Conservation (phyloP, 345 rosid genomes). For the Eucalyptus cloeziana region DNA sequence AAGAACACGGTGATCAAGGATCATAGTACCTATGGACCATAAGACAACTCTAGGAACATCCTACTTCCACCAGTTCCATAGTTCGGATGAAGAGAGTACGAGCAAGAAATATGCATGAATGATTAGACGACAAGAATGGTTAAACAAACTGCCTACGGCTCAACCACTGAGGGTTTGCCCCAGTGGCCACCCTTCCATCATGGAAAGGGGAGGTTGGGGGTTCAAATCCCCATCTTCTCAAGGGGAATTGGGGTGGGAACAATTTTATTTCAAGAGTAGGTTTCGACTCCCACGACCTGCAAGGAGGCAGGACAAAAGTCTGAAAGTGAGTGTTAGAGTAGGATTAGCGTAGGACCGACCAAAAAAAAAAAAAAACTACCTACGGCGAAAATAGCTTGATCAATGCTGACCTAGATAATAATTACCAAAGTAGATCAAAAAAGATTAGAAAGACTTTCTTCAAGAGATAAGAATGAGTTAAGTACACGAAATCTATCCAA, state of each 20-base stretch:
- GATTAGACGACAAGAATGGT: constrained; percentile 85
- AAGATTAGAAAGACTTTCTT: background rate
- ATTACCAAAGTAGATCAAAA: constrained; percentile 19
- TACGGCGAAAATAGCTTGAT: constrained; percentile 53
- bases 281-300: too few relatives aligned
- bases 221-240: too few relatives aligned
- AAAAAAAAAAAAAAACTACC: background rate
- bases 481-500: too few relatives aligned
- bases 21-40: constrained; percentile 62
- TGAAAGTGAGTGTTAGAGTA: too few relatives aligned
- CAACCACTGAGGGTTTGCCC: too few relatives aligned
- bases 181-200: too few relatives aligned
- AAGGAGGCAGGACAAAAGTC: too few relatives aligned
- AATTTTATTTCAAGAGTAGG: too few relatives aligned
- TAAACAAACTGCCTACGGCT: constrained; percentile 35
- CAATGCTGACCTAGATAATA: constrained; percentile 23
- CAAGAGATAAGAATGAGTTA: background rate
- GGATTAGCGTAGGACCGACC: too few relatives aligned
- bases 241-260: too few relatives aligned
- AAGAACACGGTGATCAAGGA: background rate
- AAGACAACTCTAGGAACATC: constrained; percentile 69
- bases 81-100: constrained; percentile 49
- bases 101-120: constrained; percentile 77
- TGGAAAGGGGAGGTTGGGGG: too few relatives aligned
- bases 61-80: constrained; percentile 37